phyloP scores from a whole-genome alignment of 2,329 filamentous ascomycete species.

The Chaetomium sp. region DNA sequence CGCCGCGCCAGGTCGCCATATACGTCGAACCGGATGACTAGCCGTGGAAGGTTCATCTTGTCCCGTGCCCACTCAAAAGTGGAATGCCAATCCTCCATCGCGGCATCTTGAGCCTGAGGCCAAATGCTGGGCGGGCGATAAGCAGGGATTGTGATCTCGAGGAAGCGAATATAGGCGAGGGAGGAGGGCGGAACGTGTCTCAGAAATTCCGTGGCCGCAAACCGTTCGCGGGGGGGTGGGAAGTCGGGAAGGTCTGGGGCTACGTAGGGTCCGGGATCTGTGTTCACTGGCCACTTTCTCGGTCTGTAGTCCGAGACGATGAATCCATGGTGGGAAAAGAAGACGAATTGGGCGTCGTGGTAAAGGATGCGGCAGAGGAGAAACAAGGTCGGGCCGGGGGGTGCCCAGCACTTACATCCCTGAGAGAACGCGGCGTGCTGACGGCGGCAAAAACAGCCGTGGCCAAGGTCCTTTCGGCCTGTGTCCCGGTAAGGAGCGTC shows the following conservation, averaged over 20 bases:
- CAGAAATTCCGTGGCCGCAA: not conserved
- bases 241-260: not conserved
- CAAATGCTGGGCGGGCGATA: not conserved
- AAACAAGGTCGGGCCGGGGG: not conserved
- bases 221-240: not conserved
- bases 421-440: not conserved
- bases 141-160: not conserved
- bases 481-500: no score
- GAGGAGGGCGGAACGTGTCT: not conserved
- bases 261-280: not conserved
- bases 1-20: no score
- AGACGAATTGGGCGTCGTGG: not conserved
- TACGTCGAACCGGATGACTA: not conserved
- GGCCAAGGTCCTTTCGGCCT: not conserved
- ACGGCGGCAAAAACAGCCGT: constrained; percentile 1
- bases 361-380: constrained; percentile 1
- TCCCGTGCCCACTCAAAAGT: not conserved
- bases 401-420: not conserved
- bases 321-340: not conserved
- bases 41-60: not conserved
- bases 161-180: not conserved
- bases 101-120: not conserved
- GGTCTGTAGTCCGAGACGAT: not conserved
- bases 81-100: not conserved
- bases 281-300: not conserved